Evolutionary conservation across 768 basidiomycete genomes (phyloP).

Genomic region (Tephrocybe sp.): DNA sequence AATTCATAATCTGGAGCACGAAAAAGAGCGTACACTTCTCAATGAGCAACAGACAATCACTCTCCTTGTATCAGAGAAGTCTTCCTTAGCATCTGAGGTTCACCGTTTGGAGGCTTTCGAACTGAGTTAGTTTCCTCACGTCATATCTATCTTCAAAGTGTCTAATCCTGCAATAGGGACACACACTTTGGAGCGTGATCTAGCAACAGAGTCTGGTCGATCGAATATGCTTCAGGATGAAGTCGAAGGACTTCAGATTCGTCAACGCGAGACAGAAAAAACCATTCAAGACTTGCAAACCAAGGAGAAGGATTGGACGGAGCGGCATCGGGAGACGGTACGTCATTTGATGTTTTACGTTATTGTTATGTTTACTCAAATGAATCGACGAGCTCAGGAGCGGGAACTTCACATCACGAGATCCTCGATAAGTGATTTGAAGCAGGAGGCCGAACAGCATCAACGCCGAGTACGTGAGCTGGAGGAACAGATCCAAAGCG

Average conservation of each 20-base stretch:
- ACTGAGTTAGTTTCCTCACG: slow-evolving; percentile 43
- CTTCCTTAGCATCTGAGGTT: slow-evolving; percentile 55
- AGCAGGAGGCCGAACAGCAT: slow-evolving; percentile 51
- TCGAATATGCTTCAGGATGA: slow-evolving; percentile 39
- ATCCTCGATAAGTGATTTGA: slow-evolving; percentile 51
- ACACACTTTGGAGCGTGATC: slow-evolving; percentile 38
- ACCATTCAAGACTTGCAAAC: slow-evolving; percentile 41
- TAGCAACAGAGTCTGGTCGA: slow-evolving; percentile 43
- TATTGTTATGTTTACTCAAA: not conserved
- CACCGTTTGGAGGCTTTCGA: slow-evolving; percentile 62
- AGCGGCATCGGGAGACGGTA: slow-evolving; percentile 56
- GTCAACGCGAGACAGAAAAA: slow-evolving; percentile 34
- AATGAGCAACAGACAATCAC: slow-evolving; percentile 76
- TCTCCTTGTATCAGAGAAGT: slow-evolving; percentile 75
- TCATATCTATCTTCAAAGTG: not conserved
- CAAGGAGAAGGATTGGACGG: slow-evolving; percentile 56
- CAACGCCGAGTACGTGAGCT: slow-evolving; percentile 66
- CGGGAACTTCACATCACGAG: slow-evolving; percentile 71
- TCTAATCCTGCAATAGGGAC: slow-evolving; percentile 34
- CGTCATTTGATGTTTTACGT: not conserved
- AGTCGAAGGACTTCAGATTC: slow-evolving; percentile 42
- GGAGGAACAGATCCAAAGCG: slow-evolving; percentile 80
- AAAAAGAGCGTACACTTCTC: slow-evolving; percentile 37
- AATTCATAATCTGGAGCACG: slow-evolving; percentile 28
- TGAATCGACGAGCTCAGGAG: slow-evolving; percentile 45